Conservation (phyloP, 441 rosid species). For the Gossypium laxum region DNA sequence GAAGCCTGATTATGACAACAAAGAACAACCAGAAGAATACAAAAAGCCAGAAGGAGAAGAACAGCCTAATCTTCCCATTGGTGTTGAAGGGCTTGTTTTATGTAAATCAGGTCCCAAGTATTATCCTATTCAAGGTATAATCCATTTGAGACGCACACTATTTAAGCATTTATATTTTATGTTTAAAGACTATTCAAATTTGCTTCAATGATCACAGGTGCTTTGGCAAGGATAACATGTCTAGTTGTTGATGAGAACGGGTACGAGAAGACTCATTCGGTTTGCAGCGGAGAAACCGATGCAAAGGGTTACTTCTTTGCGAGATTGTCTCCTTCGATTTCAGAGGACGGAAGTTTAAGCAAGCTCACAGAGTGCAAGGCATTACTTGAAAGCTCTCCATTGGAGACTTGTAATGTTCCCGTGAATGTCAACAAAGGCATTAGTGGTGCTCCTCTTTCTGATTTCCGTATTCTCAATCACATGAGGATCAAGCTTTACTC, state of each 20-base stretch:
- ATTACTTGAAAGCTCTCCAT: slow-evolving; percentile 34
- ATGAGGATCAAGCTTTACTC: slow-evolving; percentile 38
- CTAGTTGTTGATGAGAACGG: slow-evolving; percentile 25
- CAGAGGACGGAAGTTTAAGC: neutral
- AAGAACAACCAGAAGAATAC: neutral
- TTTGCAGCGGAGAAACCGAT: slow-evolving; percentile 31
- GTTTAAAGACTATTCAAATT: neutral
- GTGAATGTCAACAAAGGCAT: slow-evolving; percentile 40
- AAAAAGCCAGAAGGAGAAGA: neutral
- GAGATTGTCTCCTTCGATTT: slow-evolving; percentile 18
- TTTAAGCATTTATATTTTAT: neutral
- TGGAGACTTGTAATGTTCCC: slow-evolving; percentile 32
- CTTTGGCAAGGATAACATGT: slow-evolving; percentile 40
- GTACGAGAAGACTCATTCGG: slow-evolving; percentile 27
- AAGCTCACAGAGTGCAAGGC: slow-evolving; percentile 38
- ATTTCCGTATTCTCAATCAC: slow-evolving; percentile 22
- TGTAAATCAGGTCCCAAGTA: slow-evolving; percentile 25
- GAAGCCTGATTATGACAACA: neutral
- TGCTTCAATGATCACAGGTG: slow-evolving; percentile 23
- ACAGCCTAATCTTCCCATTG: slow-evolving; percentile 8
- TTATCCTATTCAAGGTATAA: slow-evolving; percentile 27
- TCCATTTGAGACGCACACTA: neutral
- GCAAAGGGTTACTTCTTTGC: slow-evolving; percentile 42
- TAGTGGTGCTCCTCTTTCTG: slow-evolving; percentile 32
- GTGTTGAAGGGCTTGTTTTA: slow-evolving; percentile 26